Base-by-base conservation (phyloP, 768 basidiomycete genomes). In the Russula sp. region DNA sequence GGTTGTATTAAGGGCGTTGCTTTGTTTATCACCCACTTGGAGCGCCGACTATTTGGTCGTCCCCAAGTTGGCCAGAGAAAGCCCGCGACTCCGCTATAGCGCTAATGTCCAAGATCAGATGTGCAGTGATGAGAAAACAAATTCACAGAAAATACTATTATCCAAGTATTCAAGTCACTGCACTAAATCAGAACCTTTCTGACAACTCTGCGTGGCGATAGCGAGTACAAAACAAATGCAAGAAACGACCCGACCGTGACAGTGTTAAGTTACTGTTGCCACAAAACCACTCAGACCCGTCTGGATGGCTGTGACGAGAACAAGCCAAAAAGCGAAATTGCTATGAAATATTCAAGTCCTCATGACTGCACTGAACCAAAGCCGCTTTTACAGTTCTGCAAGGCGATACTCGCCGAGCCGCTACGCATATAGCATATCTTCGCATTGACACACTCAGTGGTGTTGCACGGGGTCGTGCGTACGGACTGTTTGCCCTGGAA, bases 401-500 rank as follows among this genome's bases (percentile, higher is more conserved):
- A 72, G 22, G 82, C 86, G 61, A 91, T 78, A 28, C 79, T 77
- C 2, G 81, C 81, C 46, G 88, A 90, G 26, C 87, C 90, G 70
- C 88, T 89, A 30, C 89, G 81, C 20, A 90, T 87, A 68, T 89
- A 89, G 71, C 88, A 90, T 49, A 91, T 84, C 74, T 82, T 90
- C 26, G 90, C 90, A 1, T 72, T 65, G n/a, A 77, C 71, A 68
- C 89, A 92, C 18, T 80, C 78, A 20, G 81, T 84, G 0, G 80
- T 85, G 1, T 80, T 84, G 73, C 89, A 92, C 14, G 84, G 62
- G 18, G 74, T 70, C 24, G 81, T 80, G 34, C 75, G 77, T 34
- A 84, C 73, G 6, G 88, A 88, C 61, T 79, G 78, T 75, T 90
- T 92, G 49, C 89, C 87, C 73, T 92, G 90, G 68, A 85, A 80